Evolutionary conservation across 192 early-diverging fungal species (phyloP).

Genomic region (Entrophospora sp.): DNA sequence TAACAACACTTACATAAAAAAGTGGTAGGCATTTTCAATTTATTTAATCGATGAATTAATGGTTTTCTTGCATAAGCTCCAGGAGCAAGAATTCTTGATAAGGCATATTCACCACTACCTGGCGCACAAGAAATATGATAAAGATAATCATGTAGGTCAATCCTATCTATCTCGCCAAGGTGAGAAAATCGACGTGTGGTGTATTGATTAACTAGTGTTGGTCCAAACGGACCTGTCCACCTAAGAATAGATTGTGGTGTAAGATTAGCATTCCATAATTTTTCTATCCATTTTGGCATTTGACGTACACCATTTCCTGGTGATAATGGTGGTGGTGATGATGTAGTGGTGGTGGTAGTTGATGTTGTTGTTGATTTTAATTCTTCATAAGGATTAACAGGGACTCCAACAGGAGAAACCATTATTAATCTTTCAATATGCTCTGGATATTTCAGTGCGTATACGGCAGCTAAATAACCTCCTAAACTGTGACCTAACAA

Average conservation of each 20-base stretch:
- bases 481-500: conserved; percentile 80
- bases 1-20: conserved; percentile 49
- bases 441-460: conserved; percentile 81
- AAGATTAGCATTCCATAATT: conserved; percentile 69
- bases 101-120: conserved; percentile 77
- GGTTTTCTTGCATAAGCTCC: conserved; percentile 77
- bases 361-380: no score
- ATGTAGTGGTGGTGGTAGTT: no score
- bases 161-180: conserved; percentile 55
- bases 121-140: conserved; percentile 68
- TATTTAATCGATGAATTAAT: conserved; percentile 52
- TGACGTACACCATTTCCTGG: conserved; percentile 10
- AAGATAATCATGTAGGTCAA: conserved; percentile 67
- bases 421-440: conserved; percentile 82
- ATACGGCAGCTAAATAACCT: conserved; percentile 78
- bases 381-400: conserved; percentile 44
- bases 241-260: conserved; percentile 78
- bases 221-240: conserved; percentile 67
- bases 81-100: conserved; percentile 66
- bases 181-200: conserved; percentile 54
- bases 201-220: conserved; percentile 48
- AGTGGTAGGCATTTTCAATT: conserved; percentile 60
- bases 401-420: conserved; percentile 48
- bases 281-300: conserved; percentile 33
- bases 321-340: conserved; percentile 19